Percentiles rank a stretch among this genome's conserved stretches.
These are phyloP conservation scores for Fragilaria crotonensis DNA, from an alignment of 108 stramenopile genomes.

Conservation along the genomic window DNA sequence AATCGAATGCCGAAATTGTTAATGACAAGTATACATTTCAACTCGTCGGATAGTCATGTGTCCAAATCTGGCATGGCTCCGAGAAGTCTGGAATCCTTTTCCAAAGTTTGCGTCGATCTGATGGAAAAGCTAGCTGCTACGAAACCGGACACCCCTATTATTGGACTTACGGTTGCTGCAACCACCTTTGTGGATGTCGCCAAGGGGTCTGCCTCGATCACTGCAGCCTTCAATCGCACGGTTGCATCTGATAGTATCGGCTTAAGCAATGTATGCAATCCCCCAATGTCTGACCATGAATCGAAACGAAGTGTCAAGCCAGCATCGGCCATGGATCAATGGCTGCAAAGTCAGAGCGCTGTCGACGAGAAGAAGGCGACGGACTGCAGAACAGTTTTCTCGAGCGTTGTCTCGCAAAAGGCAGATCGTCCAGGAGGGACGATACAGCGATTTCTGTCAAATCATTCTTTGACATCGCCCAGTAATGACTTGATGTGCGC, in stretches of 20 bases:
- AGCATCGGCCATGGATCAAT: neutral
- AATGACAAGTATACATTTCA: neutral
- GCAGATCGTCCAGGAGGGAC: neutral
- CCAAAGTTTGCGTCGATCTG: neutral
- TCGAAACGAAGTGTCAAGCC: neutral
- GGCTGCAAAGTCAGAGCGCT: neutral
- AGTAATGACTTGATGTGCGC: neutral
- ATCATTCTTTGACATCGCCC: neutral
- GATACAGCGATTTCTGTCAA: no score
- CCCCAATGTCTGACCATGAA: neutral
- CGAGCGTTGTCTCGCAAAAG: neutral
- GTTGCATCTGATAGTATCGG: neutral
- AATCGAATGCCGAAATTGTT: neutral
- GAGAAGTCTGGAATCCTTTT: neutral
- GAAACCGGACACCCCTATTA: neutral
- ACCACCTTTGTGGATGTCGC: conserved; percentile 2
- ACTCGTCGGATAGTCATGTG: neutral
- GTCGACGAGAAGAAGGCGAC: neutral
- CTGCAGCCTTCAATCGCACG: neutral
- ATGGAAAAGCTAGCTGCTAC: neutral
- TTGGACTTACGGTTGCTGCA: neutral
- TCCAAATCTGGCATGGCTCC: neutral
- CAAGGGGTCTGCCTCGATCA: conserved; percentile 1
- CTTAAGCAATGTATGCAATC: neutral
- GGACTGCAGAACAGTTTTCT: neutral